Evolutionary conservation across 352 stramenopile species (phyloP), one percentile per base, ranked within the genome.

Genomic region (Phytopythium sindhum): DNA sequence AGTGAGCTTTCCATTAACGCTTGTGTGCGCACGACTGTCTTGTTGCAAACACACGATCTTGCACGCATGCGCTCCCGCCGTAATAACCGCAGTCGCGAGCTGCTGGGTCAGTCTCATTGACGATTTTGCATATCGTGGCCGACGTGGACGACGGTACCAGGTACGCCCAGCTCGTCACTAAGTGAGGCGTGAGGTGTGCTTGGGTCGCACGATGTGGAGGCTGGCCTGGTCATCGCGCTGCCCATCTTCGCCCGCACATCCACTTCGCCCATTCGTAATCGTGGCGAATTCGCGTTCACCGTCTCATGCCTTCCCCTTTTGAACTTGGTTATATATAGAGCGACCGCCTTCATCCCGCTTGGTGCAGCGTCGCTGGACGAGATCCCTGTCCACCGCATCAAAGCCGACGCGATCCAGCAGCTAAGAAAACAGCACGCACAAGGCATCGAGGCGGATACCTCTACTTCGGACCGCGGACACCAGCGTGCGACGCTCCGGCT

Each of bases 371-470:
- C 75, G 11, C 63, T 74, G 47, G 59, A 70, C 4, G 61, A 65
- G 51, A 67, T 86, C 44, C 72, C 47, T 54, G 66, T 86, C 4
- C 69, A 73, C 26, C 80, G 85, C 42, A 74, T 91, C n/a, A 91
- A 91, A 58, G 37, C 80, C 24, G 74, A 88, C 44, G 82, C 75
- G 1, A 64, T 89, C 48, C 74, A 79, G 39, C 80, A 86, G 39
- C 71, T 91, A 23, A 66, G 73, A 62, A 69, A 62, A 28, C 69
- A 84, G 7, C 53, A 48, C 19, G 17, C 39, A 14, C 10, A 28
- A 42, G 31, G 8, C 53, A 19, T 48, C n/a, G 21, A 29, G 31
- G 39, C 35, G 12, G 31, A 47, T 4, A 15, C 19, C 21, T 31
- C n/a, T n/a, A 6, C 33, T 5, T 44, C 33, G 4, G 31, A 45